Conservation (phyloP, 305 asterid species). For the Fraxinus baroniana region DNA sequence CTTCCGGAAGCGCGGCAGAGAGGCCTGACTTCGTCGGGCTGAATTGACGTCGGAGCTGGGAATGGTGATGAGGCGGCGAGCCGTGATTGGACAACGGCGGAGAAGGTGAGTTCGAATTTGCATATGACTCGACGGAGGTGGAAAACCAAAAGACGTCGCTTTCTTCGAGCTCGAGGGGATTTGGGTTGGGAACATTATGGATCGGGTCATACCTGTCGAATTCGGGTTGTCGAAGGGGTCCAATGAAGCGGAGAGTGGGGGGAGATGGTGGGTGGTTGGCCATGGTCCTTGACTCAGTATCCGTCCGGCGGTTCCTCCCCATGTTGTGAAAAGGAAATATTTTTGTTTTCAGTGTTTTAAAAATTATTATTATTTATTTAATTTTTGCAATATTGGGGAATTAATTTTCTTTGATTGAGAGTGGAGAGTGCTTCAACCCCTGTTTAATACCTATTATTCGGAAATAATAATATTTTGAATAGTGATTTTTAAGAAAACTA, state of each 20-base stretch:
- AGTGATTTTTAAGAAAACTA: no score
- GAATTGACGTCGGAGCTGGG: conserved; percentile 30
- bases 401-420: background rate
- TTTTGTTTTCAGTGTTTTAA: background rate
- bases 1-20: conserved; percentile 55
- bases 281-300: conserved; percentile 25
- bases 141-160: conserved; percentile 75
- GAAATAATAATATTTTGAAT: no score
- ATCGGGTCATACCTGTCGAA: conserved; percentile 18
- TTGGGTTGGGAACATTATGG: conserved; percentile 11
- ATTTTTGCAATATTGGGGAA: background rate
- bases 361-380: no score
- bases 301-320: conserved; percentile 28
- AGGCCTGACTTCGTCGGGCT: conserved; percentile 46
- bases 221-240: conserved; percentile 40
- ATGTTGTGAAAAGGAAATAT: background rate
- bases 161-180: conserved; percentile 63
- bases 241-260: conserved; percentile 42
- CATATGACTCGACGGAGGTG: conserved; percentile 32
- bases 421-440: background rate
- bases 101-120: conserved; percentile 26
- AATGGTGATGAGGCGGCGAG: background rate
- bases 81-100: conserved; percentile 13
- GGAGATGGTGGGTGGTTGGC: conserved; percentile 33
- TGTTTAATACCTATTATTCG: no score